A percentile compares a stretch with the other conserved stretches of the same genome.
phyloP scores from a whole-genome alignment of 345 rosid species.

The Camelina sativa region DNA sequence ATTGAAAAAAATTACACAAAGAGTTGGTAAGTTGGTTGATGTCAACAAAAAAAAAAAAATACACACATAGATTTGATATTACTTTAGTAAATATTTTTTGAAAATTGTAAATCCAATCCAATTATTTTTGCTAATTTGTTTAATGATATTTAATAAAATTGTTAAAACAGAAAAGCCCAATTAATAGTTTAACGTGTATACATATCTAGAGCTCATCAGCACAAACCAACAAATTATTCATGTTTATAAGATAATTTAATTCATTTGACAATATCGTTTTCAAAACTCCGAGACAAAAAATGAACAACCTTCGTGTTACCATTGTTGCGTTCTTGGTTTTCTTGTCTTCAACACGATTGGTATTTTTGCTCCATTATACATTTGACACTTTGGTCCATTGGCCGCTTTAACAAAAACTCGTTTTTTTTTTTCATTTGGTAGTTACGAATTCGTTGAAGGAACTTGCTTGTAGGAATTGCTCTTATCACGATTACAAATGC shows the following conservation, averaged over 20 bases:
- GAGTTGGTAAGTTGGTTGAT: neutral
- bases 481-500: too few relatives aligned
- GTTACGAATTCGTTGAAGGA: constrained; percentile 1
- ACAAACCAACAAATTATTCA: neutral
- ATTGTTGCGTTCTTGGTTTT: neutral
- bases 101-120: neutral
- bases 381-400: neutral
- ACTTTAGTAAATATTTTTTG: neutral
- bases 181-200: neutral
- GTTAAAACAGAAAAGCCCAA: neutral
- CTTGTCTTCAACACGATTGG: neutral
- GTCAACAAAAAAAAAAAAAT: too few relatives aligned
- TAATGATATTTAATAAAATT: neutral
- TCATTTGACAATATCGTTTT: neutral
- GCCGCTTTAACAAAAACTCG: neutral
- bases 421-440: neutral
- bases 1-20: neutral
- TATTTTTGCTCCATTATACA: neutral
- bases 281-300: neutral
- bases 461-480: too few relatives aligned
- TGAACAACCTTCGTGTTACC: neutral
- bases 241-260: neutral
- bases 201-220: neutral
- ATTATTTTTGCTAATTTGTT: neutral
- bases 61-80: too few relatives aligned